phyloP scores from a whole-genome alignment of 305 asterid species.

The Withania somnifera region DNA sequence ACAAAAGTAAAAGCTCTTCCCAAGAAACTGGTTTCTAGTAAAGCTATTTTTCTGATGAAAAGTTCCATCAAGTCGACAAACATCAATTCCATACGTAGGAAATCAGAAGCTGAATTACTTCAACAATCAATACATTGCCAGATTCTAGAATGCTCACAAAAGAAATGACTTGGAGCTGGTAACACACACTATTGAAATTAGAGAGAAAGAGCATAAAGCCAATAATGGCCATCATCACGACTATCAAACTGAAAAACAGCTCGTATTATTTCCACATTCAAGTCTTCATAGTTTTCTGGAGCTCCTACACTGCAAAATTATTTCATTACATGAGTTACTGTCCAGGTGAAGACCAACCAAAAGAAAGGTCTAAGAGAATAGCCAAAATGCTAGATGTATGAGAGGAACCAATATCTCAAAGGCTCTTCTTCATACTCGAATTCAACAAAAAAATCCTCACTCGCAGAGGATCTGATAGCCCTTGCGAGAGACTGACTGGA shows the following conservation, averaged over 20 bases:
- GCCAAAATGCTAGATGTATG: neutral
- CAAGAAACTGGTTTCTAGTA: neutral
- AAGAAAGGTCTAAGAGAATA: neutral
- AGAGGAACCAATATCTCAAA: neutral
- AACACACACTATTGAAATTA: neutral
- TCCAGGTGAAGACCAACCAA: neutral
- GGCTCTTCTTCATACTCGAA: neutral
- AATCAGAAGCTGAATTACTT: neutral
- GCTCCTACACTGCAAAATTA: neutral
- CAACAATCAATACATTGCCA: neutral
- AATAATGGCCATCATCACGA: neutral
- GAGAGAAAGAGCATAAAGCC: neutral
- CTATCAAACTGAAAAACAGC: neutral
- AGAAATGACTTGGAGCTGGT: neutral
- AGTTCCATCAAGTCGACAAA: neutral
- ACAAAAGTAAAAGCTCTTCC: neutral
- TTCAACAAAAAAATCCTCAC: neutral
- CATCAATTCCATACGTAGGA: neutral
- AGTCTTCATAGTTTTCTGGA: neutral
- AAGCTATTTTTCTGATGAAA: neutral
- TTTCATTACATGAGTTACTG: neutral
- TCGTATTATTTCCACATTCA: neutral
- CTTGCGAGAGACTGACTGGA: too few species aligned
- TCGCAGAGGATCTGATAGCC: too few species aligned
- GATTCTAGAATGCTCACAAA: neutral